Evolutionary conservation across 805 yeast species (phyloP), one percentile per base, ranked within the genome.

Genomic region (Ogataea philodendri): DNA sequence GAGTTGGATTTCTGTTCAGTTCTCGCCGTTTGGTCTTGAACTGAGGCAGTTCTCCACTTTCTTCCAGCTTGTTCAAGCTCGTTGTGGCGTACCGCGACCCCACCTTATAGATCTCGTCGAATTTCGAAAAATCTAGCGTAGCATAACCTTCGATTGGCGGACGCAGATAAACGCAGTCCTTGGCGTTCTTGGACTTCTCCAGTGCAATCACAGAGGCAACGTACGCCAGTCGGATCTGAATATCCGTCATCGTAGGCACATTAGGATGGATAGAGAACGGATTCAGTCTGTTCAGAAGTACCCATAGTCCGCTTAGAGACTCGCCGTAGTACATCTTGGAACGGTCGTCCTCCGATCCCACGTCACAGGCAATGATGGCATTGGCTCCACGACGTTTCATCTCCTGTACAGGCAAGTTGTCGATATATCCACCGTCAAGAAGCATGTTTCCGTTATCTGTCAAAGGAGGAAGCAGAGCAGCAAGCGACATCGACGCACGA

Each of bases 111-210:
- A 93, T 87, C 58, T 89, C 96, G 47, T 85, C 94, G 57, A 90
- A 93, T 57, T 84, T 87, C 9, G 81, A 86, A 62, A 90, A 90
- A 52, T 90, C 98, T 30, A 93, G 68, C 0, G 97, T 93, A 0
- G 89, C 96, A 57, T 80, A 90, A 43, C 76, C 72, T 49, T 90
- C 97, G 51, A 93, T 84, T 1, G 98, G 98, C 4, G 98, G 98
- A 29, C 98, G 72, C 46, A 88, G 66, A 54, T 90, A 90, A 6
- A 84, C 66, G 9, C 93, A 90, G 0, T 96, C 96, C 0, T 87
- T 83, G 0, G 88, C 81, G 18, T 58, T 66, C 55, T 90, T 93
- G 2, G 96, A 97, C 40, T 73, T 70, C 51, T 90, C 96, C 31
- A 93, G 65, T 0, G 97, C 97, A 61, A 85, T 84, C 1, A 90